Conservation (phyloP, 192 early-diverging fungal species). For the Podochytrium sp. region DNA sequence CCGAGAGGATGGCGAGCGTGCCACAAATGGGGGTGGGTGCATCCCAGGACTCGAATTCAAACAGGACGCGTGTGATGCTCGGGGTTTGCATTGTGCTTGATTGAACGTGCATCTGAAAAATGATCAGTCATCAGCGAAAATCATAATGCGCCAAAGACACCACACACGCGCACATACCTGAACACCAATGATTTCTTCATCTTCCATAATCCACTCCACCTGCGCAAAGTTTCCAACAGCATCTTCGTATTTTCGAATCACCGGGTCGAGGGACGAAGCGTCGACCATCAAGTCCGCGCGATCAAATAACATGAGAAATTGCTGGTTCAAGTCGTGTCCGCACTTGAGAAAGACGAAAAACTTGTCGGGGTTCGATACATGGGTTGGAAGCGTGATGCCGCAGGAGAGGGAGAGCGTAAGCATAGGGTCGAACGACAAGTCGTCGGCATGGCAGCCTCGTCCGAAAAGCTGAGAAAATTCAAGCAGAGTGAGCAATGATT, state of each 20-base stretch:
- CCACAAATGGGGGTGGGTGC: background rate
- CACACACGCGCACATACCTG: background rate
- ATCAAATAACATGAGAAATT: conserved; percentile 1
- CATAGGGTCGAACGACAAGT: background rate
- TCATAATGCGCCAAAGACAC: background rate
- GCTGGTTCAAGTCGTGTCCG: background rate
- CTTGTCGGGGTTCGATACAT: background rate
- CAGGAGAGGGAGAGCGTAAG: background rate
- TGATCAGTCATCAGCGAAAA: background rate
- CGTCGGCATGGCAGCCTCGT: background rate
- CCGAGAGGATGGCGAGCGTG: conserved; percentile 9
- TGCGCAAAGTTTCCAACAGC: background rate
- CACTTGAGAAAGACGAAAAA: conserved; percentile 11
- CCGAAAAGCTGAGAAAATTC: conserved; percentile 20
- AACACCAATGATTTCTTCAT: conserved; percentile 7
- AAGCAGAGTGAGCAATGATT: no score
- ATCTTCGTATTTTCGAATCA: conserved; percentile 2
- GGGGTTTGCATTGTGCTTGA: conserved; percentile 16
- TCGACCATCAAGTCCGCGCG: conserved; percentile 5
- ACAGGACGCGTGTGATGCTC: conserved; percentile 3
- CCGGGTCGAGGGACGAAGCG: background rate
- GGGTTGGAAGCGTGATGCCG: background rate
- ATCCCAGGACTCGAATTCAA: background rate
- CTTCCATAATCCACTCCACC: conserved; percentile 17
- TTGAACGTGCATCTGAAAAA: conserved; percentile 14